Percentiles rank a stretch among this genome's conserved stretches.
phyloP scores from a whole-genome alignment of 495 filamentous ascomycete species.

The Hypoxylon crocopeplum region DNA sequence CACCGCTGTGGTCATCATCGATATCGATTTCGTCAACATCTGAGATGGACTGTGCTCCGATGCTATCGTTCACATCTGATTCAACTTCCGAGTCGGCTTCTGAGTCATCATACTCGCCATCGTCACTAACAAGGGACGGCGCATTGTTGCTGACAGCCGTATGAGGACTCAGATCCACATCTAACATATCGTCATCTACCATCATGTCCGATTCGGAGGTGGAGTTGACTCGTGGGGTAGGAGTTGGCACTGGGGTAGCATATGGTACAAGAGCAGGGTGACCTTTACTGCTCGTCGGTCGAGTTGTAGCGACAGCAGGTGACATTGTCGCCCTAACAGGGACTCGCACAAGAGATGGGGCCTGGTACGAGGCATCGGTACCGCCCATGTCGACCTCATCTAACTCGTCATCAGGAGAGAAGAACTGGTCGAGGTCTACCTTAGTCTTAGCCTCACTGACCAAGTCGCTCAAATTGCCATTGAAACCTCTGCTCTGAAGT shows the following conservation, averaged over 20 bases:
- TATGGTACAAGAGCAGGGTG: slow-evolving; percentile 40
- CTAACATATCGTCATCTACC: slow-evolving; percentile 58
- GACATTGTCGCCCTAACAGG: slow-evolving; percentile 66
- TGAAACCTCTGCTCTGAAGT: slow-evolving; percentile 68
- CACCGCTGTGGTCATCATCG: slow-evolving; percentile 49
- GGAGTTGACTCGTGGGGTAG: slow-evolving; percentile 31
- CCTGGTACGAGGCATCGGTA: slow-evolving; percentile 37
- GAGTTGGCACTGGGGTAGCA: slow-evolving; percentile 45
- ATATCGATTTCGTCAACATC: slow-evolving; percentile 59
- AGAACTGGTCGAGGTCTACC: slow-evolving; percentile 58
- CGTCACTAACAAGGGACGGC: slow-evolving; percentile 87
- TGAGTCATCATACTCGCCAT: slow-evolving; percentile 74
- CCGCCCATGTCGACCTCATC: slow-evolving; percentile 51
- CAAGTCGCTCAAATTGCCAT: slow-evolving; percentile 67
- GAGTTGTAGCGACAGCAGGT: slow-evolving; percentile 55
- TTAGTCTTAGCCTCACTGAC: slow-evolving; percentile 64
- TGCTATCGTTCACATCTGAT: slow-evolving; percentile 51
- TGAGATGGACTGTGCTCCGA: slow-evolving; percentile 51
- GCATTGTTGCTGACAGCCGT: slow-evolving; percentile 80
- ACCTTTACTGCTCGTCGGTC: slow-evolving; percentile 64
- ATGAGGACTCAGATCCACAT: slow-evolving; percentile 76
- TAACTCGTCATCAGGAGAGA: slow-evolving; percentile 55
- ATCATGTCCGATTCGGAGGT: slow-evolving; percentile 47
- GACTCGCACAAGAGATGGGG: slow-evolving; percentile 55
- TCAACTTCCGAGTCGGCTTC: slow-evolving; percentile 51